Base-by-base conservation (phyloP, 805 yeast genomes). In the Starmerella khaoyaiensis region DNA sequence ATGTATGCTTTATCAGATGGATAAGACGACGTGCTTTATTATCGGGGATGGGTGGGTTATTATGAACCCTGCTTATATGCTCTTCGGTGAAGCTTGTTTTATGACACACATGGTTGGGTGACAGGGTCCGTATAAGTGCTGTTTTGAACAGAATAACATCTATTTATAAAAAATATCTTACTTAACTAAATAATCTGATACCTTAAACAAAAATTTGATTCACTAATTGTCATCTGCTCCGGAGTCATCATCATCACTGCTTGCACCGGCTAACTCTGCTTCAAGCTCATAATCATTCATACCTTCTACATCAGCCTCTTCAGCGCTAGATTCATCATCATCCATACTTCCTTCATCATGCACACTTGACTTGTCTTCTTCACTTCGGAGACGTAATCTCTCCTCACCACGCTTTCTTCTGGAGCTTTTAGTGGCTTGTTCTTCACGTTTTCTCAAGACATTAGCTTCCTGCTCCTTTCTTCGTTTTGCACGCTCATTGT, bases 381-480 rank as follows among this genome's bases (percentile, higher is more conserved):
- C 44, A 5, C 39, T 31, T n/a, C 36, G 35, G 17, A 31, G 35
- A 17, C 36, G 41, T 9, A 58, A 56, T 39, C 59, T 59, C 35
- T 52, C 56, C 34, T 57, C 69, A 54, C 64, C 76, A 61, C 49
- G 68, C 71, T 61, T 68, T 61, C 59, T 72, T 68, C 93, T 72
- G 39, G 74, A 73, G 50, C 76, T 76, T 63, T 79, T 80, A 8
- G 74, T 79, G 28, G 71, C 75, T 54, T 78, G 78, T 52, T 68
- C 76, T 34, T 75, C 83, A 46, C 72, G 71, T 68, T 62, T 86
- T 38, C 70, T 72, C 17, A 74, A 69, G 36, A 86, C 79, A 53
- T 84, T 81, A 31, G 69, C 86, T 48, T 73, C 74, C 60, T 86
- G 96, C 52, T 71, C 75, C 47, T 73, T 72, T 55, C 79, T 72